phyloP scores from a whole-genome alignment of 306 rosid genomes.

The Inga leiocalycina region DNA sequence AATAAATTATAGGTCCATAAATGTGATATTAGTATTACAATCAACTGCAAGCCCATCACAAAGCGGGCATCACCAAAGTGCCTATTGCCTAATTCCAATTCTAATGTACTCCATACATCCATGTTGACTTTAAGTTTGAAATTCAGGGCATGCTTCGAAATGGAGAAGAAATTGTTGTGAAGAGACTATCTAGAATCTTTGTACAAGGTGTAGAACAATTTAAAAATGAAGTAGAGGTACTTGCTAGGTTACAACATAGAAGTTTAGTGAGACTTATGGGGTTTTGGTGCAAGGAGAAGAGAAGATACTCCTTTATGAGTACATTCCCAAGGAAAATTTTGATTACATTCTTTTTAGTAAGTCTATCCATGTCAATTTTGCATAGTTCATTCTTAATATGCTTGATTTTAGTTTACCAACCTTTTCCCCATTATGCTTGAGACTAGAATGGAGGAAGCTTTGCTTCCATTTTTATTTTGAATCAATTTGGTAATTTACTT shows the following conservation, averaged over 20 bases:
- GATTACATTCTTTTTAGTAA: conserved; percentile 45
- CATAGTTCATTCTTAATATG: not conserved
- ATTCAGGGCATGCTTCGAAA: conserved; percentile 47
- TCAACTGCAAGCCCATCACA: not conserved
- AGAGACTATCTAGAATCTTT: conserved; percentile 58
- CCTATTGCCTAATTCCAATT: too few species aligned
- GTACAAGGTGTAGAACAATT: conserved; percentile 55
- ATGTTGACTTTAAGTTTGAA: not conserved
- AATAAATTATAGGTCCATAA: too few species aligned
- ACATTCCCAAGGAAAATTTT: conserved; percentile 51
- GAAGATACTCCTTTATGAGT: conserved; percentile 60
- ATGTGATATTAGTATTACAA: too few species aligned
- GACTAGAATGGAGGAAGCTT: not conserved
- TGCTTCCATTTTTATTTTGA: not conserved
- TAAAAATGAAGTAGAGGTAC: conserved; percentile 53
- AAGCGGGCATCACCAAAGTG: too few species aligned
- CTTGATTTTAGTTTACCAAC: not conserved
- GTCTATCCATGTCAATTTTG: not conserved
- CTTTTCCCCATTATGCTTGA: not conserved
- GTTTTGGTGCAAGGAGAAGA: conserved; percentile 59
- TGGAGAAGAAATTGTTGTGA: conserved; percentile 55
- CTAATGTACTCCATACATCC: too few species aligned
- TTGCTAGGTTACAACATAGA: conserved; percentile 62
- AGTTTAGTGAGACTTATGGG: conserved; percentile 59
- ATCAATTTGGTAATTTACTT: not conserved